Evolutionary conservation across 1,284 basidiomycete species (phyloP).

Genomic region (Boletellus deceptivus): DNA sequence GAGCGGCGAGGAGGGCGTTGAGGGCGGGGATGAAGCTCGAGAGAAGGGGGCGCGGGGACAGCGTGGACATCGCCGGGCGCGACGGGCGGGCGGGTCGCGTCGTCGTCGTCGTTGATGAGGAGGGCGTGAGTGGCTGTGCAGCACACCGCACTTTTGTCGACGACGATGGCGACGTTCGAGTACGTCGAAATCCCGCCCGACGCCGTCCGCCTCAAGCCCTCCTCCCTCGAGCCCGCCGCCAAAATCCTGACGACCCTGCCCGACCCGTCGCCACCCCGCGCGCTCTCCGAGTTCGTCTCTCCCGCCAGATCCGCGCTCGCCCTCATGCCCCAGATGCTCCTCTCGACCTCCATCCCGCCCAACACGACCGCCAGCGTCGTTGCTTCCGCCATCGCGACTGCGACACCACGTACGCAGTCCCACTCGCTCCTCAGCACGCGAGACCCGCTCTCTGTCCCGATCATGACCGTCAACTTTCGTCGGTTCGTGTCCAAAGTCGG

Average conservation of each 20-base stretch:
- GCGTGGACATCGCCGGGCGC: not conserved
- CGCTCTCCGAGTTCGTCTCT: conserved; percentile 11
- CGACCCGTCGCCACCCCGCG: conserved; percentile 15
- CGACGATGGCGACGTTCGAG: conserved; percentile 46
- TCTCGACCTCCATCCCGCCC: not conserved
- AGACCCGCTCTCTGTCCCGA: conserved; percentile 69
- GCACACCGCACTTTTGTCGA: not conserved
- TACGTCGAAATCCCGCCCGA: conserved; percentile 52
- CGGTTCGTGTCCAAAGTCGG: conserved; percentile 66
- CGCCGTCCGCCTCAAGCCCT: conserved; percentile 42
- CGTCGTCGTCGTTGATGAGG: too few relatives aligned
- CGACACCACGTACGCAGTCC: conserved; percentile 20
- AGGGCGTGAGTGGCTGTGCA: conserved; percentile 13
- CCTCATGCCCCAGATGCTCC: conserved; percentile 29
- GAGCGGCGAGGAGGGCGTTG: conserved; percentile 48
- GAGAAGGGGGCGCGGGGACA: conserved; percentile 10
- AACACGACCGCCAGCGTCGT: not conserved
- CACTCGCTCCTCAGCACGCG: conserved; percentile 41
- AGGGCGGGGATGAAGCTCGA: conserved; percentile 26
- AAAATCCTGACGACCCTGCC: conserved; percentile 48
- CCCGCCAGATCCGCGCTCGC: conserved; percentile 25
- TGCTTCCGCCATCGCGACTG: conserved; percentile 18
- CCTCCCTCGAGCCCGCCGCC: conserved; percentile 38
- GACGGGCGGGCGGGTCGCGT: too few relatives aligned
- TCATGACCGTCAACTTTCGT: conserved; percentile 70